These are phyloP conservation scores for Clonostachys solani DNA, from an alignment of 2,329 filamentous ascomycete species.

Conservation along the genomic window DNA sequence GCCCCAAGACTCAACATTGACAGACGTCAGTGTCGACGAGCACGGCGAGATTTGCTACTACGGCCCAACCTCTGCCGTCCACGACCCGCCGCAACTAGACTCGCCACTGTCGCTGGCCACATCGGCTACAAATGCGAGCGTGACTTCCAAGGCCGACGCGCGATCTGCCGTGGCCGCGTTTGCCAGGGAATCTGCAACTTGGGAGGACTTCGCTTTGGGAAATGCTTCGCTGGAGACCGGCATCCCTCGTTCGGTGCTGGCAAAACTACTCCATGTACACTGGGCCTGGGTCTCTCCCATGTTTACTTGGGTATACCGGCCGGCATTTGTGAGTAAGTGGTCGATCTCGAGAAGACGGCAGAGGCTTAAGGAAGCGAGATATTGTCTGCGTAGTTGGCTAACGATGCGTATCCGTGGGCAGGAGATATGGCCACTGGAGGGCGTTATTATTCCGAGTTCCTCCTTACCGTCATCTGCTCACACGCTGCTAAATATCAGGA, in stretches of 20 bases:
- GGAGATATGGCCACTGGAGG: slow-evolving; percentile 18
- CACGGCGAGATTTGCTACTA: slow-evolving; percentile 12
- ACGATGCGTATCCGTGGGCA: neutral
- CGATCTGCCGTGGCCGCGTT: slow-evolving; percentile 10
- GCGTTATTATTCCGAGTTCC: slow-evolving; percentile 17
- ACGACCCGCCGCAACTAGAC: slow-evolving; percentile 11
- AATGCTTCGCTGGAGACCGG: slow-evolving; percentile 13
- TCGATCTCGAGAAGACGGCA: neutral
- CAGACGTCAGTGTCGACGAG: neutral
- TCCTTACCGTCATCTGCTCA: slow-evolving; percentile 16
- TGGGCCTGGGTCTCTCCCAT: slow-evolving; percentile 16
- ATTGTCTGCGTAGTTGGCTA: too few relatives aligned
- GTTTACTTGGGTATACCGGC: slow-evolving; percentile 21
- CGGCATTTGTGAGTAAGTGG: slow-evolving; percentile 14
- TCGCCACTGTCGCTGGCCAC: slow-evolving; percentile 4
- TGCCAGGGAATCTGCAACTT: slow-evolving; percentile 11
- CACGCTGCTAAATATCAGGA: slow-evolving; percentile 15
- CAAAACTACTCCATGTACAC: slow-evolving; percentile 13
- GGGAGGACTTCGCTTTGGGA: slow-evolving; percentile 17
- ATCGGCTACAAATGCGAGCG: slow-evolving; percentile 3
- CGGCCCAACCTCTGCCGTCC: slow-evolving; percentile 17
- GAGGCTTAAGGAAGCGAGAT: too few relatives aligned
- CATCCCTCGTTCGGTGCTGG: slow-evolving; percentile 9
- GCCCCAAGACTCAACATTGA: too few relatives aligned
- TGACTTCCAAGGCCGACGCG: slow-evolving; percentile 2